phyloP scores from a whole-genome alignment of 305 asterid species.

The Solanum hybrid region DNA sequence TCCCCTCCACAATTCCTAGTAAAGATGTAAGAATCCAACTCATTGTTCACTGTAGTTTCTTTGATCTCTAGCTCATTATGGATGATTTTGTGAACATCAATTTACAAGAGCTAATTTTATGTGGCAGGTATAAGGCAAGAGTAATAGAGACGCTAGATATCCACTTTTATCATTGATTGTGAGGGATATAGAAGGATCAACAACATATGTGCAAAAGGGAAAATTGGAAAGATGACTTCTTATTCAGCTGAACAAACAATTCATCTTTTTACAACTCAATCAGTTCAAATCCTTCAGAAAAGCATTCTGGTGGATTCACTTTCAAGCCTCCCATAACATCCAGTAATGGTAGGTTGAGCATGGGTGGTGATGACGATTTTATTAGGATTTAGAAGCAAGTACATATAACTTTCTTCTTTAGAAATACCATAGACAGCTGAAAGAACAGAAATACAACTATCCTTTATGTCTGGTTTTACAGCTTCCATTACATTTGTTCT shows the following conservation, averaged over 20 bases:
- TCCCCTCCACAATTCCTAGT: conserved; percentile 20
- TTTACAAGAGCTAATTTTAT: conserved; percentile 6
- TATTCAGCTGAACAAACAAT: neutral
- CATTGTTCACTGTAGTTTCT: neutral
- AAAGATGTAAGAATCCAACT: conserved; percentile 29
- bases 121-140: conserved; percentile 32
- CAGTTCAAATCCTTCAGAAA: neutral
- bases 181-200: conserved; percentile 28
- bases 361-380: neutral
- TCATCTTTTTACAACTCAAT: neutral
- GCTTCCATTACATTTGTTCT: neutral
- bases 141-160: conserved; percentile 28
- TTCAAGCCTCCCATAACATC: neutral
- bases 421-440: neutral
- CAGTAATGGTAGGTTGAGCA: neutral
- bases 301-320: neutral
- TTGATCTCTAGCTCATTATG: neutral
- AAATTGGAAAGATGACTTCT: conserved; percentile 20
- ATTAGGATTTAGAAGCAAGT: neutral
- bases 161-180: conserved; percentile 36
- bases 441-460: neutral
- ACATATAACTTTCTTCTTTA: neutral
- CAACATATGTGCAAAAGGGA: conserved; percentile 23
- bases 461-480: neutral
- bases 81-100: neutral